Conservation (phyloP, 2,329 filamentous ascomycete species). For the Alternaria gaisen region DNA sequence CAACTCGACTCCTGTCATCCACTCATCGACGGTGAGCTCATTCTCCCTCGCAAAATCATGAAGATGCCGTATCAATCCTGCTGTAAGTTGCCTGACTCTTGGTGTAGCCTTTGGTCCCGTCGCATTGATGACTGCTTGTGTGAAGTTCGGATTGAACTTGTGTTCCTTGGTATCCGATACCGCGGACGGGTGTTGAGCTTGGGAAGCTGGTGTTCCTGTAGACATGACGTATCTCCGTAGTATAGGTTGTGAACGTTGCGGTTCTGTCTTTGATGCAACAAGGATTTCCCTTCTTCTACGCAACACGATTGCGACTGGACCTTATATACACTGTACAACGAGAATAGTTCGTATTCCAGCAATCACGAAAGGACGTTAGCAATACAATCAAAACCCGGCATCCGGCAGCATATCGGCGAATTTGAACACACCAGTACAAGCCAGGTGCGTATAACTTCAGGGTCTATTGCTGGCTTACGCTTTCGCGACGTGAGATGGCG, state of each 20-base stretch:
- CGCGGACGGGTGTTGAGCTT: conserved; percentile 12
- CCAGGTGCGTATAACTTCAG: neutral
- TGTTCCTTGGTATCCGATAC: conserved; percentile 30
- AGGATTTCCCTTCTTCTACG: neutral
- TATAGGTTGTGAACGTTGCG: neutral
- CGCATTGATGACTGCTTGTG: conserved; percentile 74
- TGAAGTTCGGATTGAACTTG: conserved; percentile 79
- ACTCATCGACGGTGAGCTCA: conserved; percentile 80
- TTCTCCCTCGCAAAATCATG: conserved; percentile 82
- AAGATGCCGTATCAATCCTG: conserved; percentile 72
- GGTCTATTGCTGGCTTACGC: neutral
- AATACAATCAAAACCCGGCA: conserved; percentile 1
- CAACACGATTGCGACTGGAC: neutral
- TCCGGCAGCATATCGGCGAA: conserved; percentile 10
- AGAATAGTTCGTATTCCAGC: neutral
- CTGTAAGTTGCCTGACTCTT: conserved; percentile 70
- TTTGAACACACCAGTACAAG: conserved; percentile 5
- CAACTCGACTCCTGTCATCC: conserved; percentile 77
- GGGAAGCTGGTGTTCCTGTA: neutral
- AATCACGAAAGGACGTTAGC: conserved; percentile 2
- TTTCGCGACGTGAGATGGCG: conserved; percentile 13
- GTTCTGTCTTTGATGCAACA: neutral
- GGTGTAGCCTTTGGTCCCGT: conserved; percentile 75
- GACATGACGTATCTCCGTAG: neutral
- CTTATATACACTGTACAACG: neutral